A percentile compares a stretch with the other conserved stretches of the same genome.
phyloP scores from a whole-genome alignment of 805 yeast species.

The Kurtzmaniella fragi region DNA sequence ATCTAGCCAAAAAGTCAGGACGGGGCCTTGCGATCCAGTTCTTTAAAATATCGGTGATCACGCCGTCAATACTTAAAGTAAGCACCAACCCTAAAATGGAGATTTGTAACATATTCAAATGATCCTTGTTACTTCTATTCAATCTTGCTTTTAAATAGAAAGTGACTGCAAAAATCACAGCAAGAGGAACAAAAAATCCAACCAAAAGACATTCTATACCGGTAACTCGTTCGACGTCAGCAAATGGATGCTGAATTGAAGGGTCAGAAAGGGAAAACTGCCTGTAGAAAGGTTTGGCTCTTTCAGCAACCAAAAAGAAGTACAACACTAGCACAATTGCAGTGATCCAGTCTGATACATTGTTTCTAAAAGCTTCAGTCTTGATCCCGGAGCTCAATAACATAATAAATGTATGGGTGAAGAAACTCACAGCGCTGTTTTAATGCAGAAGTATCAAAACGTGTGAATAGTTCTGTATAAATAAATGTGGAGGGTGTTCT shows the following conservation, averaged over 20 bases:
- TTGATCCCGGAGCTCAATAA: neutral
- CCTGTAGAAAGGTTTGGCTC: conserved; percentile 28
- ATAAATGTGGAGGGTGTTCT: neutral
- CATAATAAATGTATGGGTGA: neutral
- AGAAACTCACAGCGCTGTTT: no score
- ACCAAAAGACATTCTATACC: conserved; percentile 23
- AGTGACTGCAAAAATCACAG: conserved; percentile 12
- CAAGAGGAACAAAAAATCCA: conserved; percentile 21
- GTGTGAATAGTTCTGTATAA: no score
- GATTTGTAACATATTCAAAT: conserved; percentile 23
- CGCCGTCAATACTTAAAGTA: conserved; percentile 25
- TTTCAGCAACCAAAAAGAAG: conserved; percentile 27
- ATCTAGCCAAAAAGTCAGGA: conserved; percentile 29
- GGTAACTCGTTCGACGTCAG: conserved; percentile 25
- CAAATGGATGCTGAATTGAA: conserved; percentile 32
- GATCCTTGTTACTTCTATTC: conserved; percentile 3
- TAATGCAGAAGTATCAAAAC: no score
- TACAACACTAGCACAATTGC: conserved; percentile 16
- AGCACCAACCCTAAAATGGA: conserved; percentile 25
- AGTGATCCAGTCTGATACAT: conserved; percentile 25
- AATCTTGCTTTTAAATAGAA: conserved; percentile 3
- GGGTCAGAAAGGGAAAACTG: conserved; percentile 29
- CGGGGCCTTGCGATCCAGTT: conserved; percentile 30
- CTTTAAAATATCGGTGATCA: conserved; percentile 32
- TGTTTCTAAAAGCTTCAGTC: conserved; percentile 4